Evolutionary conservation across 2,329 filamentous ascomycete species (phyloP), one percentile per base, ranked within the genome.

Genomic region (Orbilia javanica): DNA sequence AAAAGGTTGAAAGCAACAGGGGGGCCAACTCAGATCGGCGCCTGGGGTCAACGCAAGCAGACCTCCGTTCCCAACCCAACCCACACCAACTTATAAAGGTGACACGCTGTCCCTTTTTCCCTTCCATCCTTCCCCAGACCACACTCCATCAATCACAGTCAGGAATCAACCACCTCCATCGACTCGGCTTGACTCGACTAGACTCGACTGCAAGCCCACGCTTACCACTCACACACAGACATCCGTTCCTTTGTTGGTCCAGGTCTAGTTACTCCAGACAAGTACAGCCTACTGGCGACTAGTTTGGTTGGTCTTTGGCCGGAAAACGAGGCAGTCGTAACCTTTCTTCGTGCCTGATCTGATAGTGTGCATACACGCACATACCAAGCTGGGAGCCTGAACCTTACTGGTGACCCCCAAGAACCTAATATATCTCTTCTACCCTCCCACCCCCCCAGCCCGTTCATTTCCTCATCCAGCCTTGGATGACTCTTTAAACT

Each of bases 51-150:
- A 67, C 62, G 60, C 70, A 74, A 42, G 39, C 50, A 69, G 52
- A 18, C 13, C 2, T 42, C 13, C 39, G 39, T 42, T 18, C 44
- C 42, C 67, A 70, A 70, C 39, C 13, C 55, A 60, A n/a, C 18
- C 39, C 39, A 42, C 7, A 11, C 18, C 69, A 60, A 62, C 50
- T 74, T 74, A 74, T 74, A 74, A 74, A 74, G 60, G 50, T 62
- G 70, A 29, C 70, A 74, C 62, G 62, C 62, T 74, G 70, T 67
- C 70, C 63, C 63, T 66, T 66, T 74, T 44, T 34, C 31, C 2
- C 22, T 44, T 36, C 22, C 44, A 31, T 53, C 60, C 53, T 36
- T 67, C 63, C 70, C 36, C 67, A 52, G 27, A 50, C 62, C 46
- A n/a, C 62, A 15, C 6, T 11, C 46, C 46, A 18, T 53, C 67